Percentiles rank a stretch among this genome's conserved stretches.
Evolutionary conservation across 2,329 filamentous ascomycete genomes (phyloP).

Genomic region (Sphaerulina musiva): DNA sequence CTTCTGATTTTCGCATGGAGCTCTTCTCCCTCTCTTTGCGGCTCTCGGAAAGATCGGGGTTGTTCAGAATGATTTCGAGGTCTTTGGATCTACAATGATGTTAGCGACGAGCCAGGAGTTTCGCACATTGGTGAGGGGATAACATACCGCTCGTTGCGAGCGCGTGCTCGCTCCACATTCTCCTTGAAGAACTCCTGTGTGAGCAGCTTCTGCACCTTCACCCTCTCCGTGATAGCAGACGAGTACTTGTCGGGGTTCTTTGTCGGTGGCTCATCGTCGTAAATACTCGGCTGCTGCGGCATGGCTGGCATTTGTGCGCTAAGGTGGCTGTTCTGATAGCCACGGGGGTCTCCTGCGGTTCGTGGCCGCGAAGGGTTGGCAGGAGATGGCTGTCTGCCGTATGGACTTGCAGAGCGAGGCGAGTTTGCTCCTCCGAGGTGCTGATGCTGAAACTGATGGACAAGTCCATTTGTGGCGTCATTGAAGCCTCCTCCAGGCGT

Average conservation of each 20-base stretch:
- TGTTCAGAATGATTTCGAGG: slow-evolving; percentile 76
- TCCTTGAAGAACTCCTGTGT: slow-evolving; percentile 89
- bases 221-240: slow-evolving; percentile 72
- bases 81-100: slow-evolving; percentile 67
- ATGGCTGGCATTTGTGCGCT: slow-evolving; percentile 56
- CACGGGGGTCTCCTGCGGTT: slow-evolving; percentile 64
- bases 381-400: slow-evolving; percentile 62
- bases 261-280: slow-evolving; percentile 65
- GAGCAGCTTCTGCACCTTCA: slow-evolving; percentile 58
- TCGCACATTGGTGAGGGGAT: neutral
- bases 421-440: slow-evolving; percentile 63
- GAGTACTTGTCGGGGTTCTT: slow-evolving; percentile 79
- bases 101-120: slow-evolving; percentile 6
- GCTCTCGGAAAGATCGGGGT: slow-evolving; percentile 65
- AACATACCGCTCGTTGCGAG: slow-evolving; percentile 81
- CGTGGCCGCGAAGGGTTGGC: slow-evolving; percentile 62
- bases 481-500: slow-evolving; percentile 57
- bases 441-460: slow-evolving; percentile 95
- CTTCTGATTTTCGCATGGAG: slow-evolving; percentile 78
- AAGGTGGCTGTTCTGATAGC: slow-evolving; percentile 59
- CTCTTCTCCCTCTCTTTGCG: slow-evolving; percentile 81
- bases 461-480: slow-evolving; percentile 82
- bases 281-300: slow-evolving; percentile 33
- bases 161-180: slow-evolving; percentile 89
- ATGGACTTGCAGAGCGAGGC: slow-evolving; percentile 60